Base-by-base conservation (phyloP, 805 yeast genomes). In the Starmerella riodocensis region DNA sequence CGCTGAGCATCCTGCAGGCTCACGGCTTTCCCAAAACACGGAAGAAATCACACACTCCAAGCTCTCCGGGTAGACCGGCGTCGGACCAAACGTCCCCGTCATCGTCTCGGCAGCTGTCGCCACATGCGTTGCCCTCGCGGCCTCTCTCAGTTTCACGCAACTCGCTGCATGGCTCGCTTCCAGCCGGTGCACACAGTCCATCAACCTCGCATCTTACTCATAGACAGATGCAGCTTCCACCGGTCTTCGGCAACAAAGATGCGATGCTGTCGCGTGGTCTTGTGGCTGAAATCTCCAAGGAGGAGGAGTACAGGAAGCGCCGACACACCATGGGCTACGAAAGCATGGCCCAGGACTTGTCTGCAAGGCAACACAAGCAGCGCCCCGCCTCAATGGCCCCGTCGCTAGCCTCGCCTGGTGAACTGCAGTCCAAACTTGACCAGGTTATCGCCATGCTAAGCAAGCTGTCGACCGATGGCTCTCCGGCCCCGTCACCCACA, bases 241-340 rank as follows among this genome's bases (percentile, higher is more conserved):
- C 45, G 2, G 46, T 54, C 11, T 56, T 55, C 33, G 46, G 41
- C 18, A 36, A 37, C 32, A 40, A 45, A 12, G 41, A 45, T 25
- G 20, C 32, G 9, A 22, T 37, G 3, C 41, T 49, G 31, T 40
- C 42, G 13, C 53, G 67, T 3, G 67, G 67, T 4, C 47, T 62
- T 13, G 55, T 62, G n/a, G 64, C 60, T 14, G 64, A 59, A 39
- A 63, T 62, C 37, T 59, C 61, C 11, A 51, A 55, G 1, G 66
- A 61, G 36, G 63, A 62, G 40, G 63, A 62, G 24, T 58, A 59
- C 34, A 57, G 57, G 43, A 36, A 42, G 19, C 51, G 56, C 14
- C 48, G 65, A 3, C 34, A 28, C 36, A 49, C 48, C 6, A 20
- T 44, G 29, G 48, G 43, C 11, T 43, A 31, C 38, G 36, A 27